A percentile compares a stretch with the other conserved stretches of the same genome.
Conservation (phyloP, 805 yeast species). For the Wickerhamiella shivajii region DNA sequence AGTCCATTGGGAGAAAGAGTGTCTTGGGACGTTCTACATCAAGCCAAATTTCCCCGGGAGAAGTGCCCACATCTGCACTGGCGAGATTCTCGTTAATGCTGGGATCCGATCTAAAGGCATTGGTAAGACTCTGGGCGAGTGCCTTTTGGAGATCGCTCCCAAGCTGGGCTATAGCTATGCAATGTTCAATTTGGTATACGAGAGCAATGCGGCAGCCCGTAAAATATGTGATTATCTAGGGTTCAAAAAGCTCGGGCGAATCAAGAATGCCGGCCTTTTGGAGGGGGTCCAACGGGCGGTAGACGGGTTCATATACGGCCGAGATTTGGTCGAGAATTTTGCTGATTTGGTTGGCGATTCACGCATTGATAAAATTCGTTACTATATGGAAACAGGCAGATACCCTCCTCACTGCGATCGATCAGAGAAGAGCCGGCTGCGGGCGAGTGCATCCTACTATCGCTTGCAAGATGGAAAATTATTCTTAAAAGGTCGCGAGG, state of each 20-base stretch:
- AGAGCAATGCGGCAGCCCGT: constrained; percentile 72
- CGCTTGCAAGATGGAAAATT: constrained; percentile 55
- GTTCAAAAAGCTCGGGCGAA: constrained; percentile 64
- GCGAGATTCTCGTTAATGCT: constrained; percentile 76
- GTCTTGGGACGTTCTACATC: constrained; percentile 74
- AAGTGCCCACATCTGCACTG: constrained; percentile 85
- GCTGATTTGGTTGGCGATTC: constrained; percentile 29
- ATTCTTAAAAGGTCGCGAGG: constrained; percentile 65
- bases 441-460: constrained; percentile 69
- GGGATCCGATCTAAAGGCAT: constrained; percentile 88
- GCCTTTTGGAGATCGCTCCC: constrained; percentile 84
- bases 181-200: constrained; percentile 74
- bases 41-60: constrained; percentile 89
- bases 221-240: constrained; percentile 61
- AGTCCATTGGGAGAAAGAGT: constrained; percentile 81
- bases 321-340: constrained; percentile 39
- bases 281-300: constrained; percentile 76
- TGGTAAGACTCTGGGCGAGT: constrained; percentile 71
- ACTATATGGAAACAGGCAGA: constrained; percentile 66
- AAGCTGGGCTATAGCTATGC: constrained; percentile 73
- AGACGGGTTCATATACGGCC: constrained; percentile 74
- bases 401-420: constrained; percentile 77
- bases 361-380: constrained; percentile 62
- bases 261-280: constrained; percentile 77
- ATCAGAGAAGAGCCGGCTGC: constrained; percentile 72